A percentile compares a stretch with the other conserved stretches of the same genome.
phyloP scores from a whole-genome alignment of 2,329 filamentous ascomycete genomes.

The Myriosclerotinia curreyana region DNA sequence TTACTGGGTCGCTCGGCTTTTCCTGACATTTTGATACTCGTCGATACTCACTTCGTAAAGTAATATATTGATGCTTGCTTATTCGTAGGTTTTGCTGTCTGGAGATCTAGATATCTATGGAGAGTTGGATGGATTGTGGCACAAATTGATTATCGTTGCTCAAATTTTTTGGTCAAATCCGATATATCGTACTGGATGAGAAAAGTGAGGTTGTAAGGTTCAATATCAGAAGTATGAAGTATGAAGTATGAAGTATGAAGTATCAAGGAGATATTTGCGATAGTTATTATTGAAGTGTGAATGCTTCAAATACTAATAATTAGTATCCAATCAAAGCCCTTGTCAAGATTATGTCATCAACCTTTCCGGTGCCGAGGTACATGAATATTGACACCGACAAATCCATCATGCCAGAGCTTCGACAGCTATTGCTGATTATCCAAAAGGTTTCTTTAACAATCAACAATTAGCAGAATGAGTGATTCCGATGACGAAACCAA shows the following conservation, averaged over 20 bases:
- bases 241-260: slow-evolving; percentile 1
- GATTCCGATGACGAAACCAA: slow-evolving; percentile 32
- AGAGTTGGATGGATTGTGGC: slow-evolving; percentile 8
- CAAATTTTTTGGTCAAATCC: neutral
- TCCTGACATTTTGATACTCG: slow-evolving; percentile 29
- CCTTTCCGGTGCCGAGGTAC: slow-evolving; percentile 21
- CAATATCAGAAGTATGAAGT: neutral
- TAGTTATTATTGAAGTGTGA: neutral
- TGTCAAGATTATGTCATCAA: slow-evolving; percentile 27
- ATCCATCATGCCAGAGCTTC: neutral
- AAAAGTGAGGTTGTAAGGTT: neutral
- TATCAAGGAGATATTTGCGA: neutral
- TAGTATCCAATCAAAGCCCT: slow-evolving; percentile 2
- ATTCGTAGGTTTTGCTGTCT: neutral
- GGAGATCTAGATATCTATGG: slow-evolving; percentile 18
- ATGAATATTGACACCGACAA: slow-evolving; percentile 18
- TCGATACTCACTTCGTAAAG: slow-evolving; percentile 13
- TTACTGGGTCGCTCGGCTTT: slow-evolving; percentile 34
- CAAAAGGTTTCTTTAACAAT: slow-evolving; percentile 13
- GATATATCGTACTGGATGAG: neutral
- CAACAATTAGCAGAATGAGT: slow-evolving; percentile 30
- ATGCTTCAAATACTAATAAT: neutral
- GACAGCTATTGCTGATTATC: neutral
- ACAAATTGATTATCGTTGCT: slow-evolving; percentile 5
- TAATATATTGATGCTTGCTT: slow-evolving; percentile 6